Conservation (phyloP, 1,284 basidiomycete genomes). For the Polyporus tsugae region DNA sequence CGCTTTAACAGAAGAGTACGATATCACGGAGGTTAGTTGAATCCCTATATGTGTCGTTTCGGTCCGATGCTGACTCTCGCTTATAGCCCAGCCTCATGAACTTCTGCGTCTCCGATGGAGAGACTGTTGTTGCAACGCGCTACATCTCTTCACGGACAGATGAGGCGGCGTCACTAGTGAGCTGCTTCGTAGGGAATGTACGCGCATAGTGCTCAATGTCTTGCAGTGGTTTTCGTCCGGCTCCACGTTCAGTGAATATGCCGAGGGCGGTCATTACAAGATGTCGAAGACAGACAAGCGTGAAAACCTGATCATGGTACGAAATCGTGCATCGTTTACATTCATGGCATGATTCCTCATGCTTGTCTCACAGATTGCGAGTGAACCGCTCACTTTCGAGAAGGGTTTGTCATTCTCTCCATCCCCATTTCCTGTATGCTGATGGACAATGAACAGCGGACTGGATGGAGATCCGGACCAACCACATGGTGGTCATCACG, state of each 20-base stretch:
- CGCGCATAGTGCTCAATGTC: neutral
- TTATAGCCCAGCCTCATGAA: slow-evolving; percentile 90
- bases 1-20: slow-evolving; percentile 74
- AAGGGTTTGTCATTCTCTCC: slow-evolving; percentile 62
- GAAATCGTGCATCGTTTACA: slow-evolving; percentile 22
- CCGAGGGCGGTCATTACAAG: slow-evolving; percentile 87
- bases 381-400: slow-evolving; percentile 94
- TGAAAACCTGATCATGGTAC: slow-evolving; percentile 91
- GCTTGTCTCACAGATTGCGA: slow-evolving; percentile 68
- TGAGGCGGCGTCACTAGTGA: slow-evolving; percentile 90
- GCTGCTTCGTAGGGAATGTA: slow-evolving; percentile 29
- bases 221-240: slow-evolving; percentile 93
- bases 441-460: slow-evolving; percentile 60
- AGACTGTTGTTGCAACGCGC: slow-evolving; percentile 91
- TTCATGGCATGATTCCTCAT: neutral
- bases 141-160: slow-evolving; percentile 93
- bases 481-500: slow-evolving; percentile 91
- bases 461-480: slow-evolving; percentile 95
- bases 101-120: slow-evolving; percentile 95
- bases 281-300: slow-evolving; percentile 98
- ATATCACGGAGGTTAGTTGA: slow-evolving; percentile 69
- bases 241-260: slow-evolving; percentile 92
- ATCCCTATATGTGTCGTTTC: neutral
- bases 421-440: slow-evolving; percentile 31
- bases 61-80: slow-evolving; percentile 17